phyloP scores from a whole-genome alignment of 1,284 basidiomycete genomes.

The Schizophyllum commune region DNA sequence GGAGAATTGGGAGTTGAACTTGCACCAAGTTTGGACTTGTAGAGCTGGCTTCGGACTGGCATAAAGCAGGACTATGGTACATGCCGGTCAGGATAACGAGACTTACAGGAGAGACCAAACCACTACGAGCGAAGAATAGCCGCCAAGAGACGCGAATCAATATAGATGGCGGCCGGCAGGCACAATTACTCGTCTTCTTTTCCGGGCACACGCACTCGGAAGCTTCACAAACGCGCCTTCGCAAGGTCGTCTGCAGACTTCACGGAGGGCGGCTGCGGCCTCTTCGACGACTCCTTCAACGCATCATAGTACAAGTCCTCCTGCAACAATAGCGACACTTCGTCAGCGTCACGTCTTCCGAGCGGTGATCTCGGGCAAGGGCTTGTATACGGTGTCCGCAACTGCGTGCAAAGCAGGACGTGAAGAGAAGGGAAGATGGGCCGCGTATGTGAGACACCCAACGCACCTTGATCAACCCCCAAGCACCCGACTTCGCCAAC shows the following conservation, averaged over 20 bases:
- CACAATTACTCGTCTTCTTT: neutral
- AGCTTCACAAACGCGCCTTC: conserved; percentile 31
- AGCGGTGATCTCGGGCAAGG: neutral
- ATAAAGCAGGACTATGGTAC: too few relatives aligned
- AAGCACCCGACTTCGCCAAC: conserved; percentile 48
- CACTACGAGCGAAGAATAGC: too few relatives aligned
- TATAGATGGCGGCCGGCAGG: neutral
- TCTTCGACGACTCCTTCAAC: conserved; percentile 29
- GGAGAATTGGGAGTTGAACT: neutral
- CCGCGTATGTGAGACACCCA: neutral
- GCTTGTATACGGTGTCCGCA: too few relatives aligned
- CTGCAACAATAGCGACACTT: conserved; percentile 16
- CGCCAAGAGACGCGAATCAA: too few relatives aligned
- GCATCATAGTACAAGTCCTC: conserved; percentile 38
- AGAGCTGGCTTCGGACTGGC: neutral
- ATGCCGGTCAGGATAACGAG: too few relatives aligned
- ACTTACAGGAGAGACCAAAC: too few relatives aligned
- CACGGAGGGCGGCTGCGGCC: conserved; percentile 26
- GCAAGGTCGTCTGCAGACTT: conserved; percentile 33
- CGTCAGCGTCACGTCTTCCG: conserved; percentile 1
- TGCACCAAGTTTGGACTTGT: neutral
- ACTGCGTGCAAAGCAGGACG: neutral
- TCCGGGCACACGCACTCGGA: neutral
- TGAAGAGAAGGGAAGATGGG: neutral
- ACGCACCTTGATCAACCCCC: conserved; percentile 58